Evolutionary conservation across 1,284 basidiomycete genomes (phyloP).

Genomic region (Rhodofomes roseus): DNA sequence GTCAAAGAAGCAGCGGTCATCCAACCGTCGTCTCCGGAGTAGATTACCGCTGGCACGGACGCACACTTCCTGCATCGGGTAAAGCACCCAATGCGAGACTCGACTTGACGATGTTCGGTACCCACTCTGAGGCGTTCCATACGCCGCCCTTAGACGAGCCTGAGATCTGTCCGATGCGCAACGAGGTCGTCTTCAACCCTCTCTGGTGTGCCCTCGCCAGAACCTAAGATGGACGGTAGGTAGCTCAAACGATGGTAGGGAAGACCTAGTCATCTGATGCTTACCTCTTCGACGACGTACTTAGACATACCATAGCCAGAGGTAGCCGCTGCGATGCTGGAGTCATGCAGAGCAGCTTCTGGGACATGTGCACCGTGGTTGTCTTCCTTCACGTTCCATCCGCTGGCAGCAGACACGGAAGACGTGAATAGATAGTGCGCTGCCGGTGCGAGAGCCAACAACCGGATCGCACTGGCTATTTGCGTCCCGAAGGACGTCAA

Average conservation of each 20-base stretch:
- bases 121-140: conserved; percentile 44
- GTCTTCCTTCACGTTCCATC: conserved; percentile 1
- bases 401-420: conserved; percentile 20
- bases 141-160: conserved; percentile 32
- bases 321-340: conserved; percentile 25
- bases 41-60: not conserved
- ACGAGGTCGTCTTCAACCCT: conserved; percentile 26
- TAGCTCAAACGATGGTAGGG: too few relatives aligned
- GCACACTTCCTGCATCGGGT: conserved; percentile 21
- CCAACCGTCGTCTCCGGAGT: not conserved
- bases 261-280: conserved; percentile 2
- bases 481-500: conserved; percentile 19
- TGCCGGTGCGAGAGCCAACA: conserved; percentile 22
- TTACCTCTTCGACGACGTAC: conserved; percentile 34
- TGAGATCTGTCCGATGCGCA: conserved; percentile 42
- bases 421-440: conserved; percentile 30
- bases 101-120: conserved; percentile 39
- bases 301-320: conserved; percentile 38
- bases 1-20: not conserved
- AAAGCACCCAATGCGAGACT: conserved; percentile 26
- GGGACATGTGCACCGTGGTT: conserved; percentile 15
- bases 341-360: conserved; percentile 16
- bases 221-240: conserved; percentile 13
- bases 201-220: conserved; percentile 17
- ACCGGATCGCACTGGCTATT: conserved; percentile 14